Conservation (phyloP, 2,329 filamentous ascomycete genomes). For the Pseudogymnoascus sp. region DNA sequence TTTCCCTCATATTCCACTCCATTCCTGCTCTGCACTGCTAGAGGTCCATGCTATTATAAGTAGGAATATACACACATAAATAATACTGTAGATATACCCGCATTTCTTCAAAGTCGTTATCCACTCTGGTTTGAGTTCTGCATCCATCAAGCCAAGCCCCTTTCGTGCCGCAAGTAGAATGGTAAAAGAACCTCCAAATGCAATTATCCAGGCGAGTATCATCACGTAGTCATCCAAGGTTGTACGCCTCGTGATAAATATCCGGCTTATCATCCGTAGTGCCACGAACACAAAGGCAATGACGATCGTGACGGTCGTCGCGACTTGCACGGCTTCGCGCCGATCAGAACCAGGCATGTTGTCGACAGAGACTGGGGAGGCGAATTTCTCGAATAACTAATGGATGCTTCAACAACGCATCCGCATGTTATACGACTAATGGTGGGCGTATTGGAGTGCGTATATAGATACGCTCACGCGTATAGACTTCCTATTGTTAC, state of each 20-base stretch:
- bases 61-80: conserved; percentile 42
- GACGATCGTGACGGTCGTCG: conserved; percentile 61
- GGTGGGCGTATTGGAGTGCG: neutral
- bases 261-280: conserved; percentile 64
- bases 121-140: conserved; percentile 45
- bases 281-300: conserved; percentile 67
- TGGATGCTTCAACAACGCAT: neutral
- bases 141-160: conserved; percentile 60
- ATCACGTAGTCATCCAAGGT: conserved; percentile 76
- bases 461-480: neutral
- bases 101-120: conserved; percentile 46
- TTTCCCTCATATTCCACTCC: neutral
- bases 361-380: neutral
- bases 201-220: conserved; percentile 66
- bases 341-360: neutral
- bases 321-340: conserved; percentile 52
- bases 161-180: conserved; percentile 56
- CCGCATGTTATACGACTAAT: neutral
- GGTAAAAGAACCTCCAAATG: conserved; percentile 58
- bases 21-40: neutral
- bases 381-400: neutral
- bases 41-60: neutral
- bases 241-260: conserved; percentile 63
- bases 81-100: conserved; percentile 56
- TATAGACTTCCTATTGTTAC: neutral